Base-by-base conservation (phyloP, 1,139 yeast species). In the Wickerhamomyces sp. region DNA sequence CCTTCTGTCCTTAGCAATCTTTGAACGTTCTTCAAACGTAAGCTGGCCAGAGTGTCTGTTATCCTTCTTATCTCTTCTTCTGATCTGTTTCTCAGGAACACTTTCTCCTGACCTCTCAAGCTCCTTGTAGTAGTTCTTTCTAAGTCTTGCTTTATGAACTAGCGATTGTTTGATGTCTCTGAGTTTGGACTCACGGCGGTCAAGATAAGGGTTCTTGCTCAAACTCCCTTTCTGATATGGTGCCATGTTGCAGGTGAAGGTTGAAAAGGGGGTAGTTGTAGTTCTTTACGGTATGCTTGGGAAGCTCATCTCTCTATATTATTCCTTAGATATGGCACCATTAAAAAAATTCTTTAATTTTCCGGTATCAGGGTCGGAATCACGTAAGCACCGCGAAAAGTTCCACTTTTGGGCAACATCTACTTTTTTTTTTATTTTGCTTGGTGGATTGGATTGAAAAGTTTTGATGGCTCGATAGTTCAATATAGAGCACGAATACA, bases 71-170 rank as follows among this genome's bases (percentile, higher is more conserved):
- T 48, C 32, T 45, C 44, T 20, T 36, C 48, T 27, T 46, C 52
- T 41, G 26, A 48, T 49, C 19, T 54, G 46, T 39, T 52, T 53
- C 28, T 65, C 69, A 2, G 75, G 73, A n/a, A 65, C 58, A 4
- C 54, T 35, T 32, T 68, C 62, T 6, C 87, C 89, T 49, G 87
- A 93, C 41, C 75, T 72, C 46, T 86, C 86, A 33, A 87, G 61
- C 42, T 87, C 65, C 55, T 88, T 87, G 64, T 86, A 80, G 55
- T 89, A 89, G 39, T 77, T 79, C 56, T 80, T 84, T 64, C 88
- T 75, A 46, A 88, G 71, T 47, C 93, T 70, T n/a, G 96, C 87
- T 44, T 88, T 72, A 53, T 87, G 94, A 2, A 76, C 72, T 46
- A 89, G 71, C 11, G 93, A 81, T 54, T 73, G 75, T 52, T 82